Evolutionary conservation across 2,329 filamentous ascomycete genomes (phyloP), one percentile per base, ranked within the genome.

Genomic region (Iodosphaeria phyllophila): DNA sequence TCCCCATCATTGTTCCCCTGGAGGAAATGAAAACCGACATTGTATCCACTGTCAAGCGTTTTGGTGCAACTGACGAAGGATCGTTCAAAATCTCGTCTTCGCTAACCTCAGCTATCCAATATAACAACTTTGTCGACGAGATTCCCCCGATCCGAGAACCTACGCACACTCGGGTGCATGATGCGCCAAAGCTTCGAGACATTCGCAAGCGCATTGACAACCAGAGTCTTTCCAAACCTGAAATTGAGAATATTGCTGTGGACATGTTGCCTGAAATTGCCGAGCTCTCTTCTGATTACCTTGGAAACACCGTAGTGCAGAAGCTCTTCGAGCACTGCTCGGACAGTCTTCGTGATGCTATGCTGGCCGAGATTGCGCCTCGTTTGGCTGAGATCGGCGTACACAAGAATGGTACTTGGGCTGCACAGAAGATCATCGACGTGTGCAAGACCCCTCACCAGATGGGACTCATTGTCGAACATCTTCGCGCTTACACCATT

Each of bases 401-500:
- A 6, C 89, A 98, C 64, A 98, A 98, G 66, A 98, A 98, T 42
- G 89, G 89, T 33, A 98, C 89, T 1, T 98, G 89, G 89, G 89
- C 89, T 27, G 89, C 89, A 1, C 89, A 98, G 53, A 98, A 95
- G 63, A 95, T 98, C 42, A 95, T 98, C 37, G 86, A 95, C 41
- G 82, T 92, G 5, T 86, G 83, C 47, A 82, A 89, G 52, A 82
- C 77, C 1, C 71, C 76, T 5, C 56, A 60, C 20, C 84, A 95
- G 52, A 86, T 89, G 73, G 55, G 60, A 23, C 57, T 82, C 53
- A 86, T 98, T 42, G 76, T 89, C 15, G 72, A 92, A 33, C 66
- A 80, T 35, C 60, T 95, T 16, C 75, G 75, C 4, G 74, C 83
- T 1, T 93, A 91, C 51, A 83, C 78, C 1, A 69, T 93, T 23